Evolutionary conservation across 768 basidiomycete species (phyloP), one percentile per base, ranked within the genome.

Genomic region (Leccinum imitatum): DNA sequence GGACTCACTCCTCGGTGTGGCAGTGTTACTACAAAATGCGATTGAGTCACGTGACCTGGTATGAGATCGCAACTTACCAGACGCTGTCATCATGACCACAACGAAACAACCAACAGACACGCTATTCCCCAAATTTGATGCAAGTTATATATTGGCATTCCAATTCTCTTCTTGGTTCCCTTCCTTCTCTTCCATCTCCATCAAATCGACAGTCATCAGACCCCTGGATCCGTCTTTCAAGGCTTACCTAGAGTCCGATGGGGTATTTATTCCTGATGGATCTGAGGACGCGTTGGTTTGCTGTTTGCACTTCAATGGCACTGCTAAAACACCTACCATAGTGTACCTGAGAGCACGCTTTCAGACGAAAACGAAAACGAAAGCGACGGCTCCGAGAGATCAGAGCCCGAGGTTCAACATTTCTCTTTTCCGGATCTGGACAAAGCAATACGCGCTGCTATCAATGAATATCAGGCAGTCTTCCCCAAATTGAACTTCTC

Each of bases 401-500:
- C 79, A 6, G 77, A 62, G 53, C 46, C 78, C 8, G 75, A 74
- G 2, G 59, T 58, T 2, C 73, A 67, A 53, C 74, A 64, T 25
- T 92, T 84, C 67, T 77, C 87, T 3, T 95, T 98, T 69, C 93
- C 95, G 0, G 87, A 87, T 50, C 76, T 97, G n/a, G 93, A 95
- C 66, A 75, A 77, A 14, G 77, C 77, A 58, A 95, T 98, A 61
- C 77, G 91, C 53, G 71, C 76, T 14, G 82, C 80, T 35, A 78
- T 97, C n/a, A 66, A 76, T 50, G 74, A 82, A 58, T 95, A 91
- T 71, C 90, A 85, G 3, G 89, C 88, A 6, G 88, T 96, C 30
- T 98, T 98, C 71, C 95, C 95, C 1, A 98, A 98, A 75, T 85
- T 98, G 57, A 98, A 97, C 69, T 97, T 95, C 76, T 92, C 94